Evolutionary conservation across 2,329 filamentous ascomycete genomes (phyloP).

Genomic region (Waltergamsia citrina): DNA sequence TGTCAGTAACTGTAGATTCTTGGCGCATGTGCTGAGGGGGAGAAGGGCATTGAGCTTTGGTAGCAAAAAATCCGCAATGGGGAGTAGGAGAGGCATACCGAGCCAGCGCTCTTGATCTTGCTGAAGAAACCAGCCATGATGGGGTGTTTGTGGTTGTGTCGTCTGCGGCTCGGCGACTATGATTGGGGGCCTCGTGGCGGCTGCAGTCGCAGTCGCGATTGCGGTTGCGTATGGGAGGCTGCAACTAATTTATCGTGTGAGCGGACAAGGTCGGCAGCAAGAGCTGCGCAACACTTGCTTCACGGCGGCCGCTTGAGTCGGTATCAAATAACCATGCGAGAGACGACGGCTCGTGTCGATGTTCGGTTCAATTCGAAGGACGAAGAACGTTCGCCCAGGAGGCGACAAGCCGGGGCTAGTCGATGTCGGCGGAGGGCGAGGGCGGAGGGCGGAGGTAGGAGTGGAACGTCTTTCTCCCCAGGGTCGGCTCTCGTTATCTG

Average conservation of each 20-base stretch:
- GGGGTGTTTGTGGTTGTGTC: constrained; percentile 6
- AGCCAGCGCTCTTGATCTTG: constrained; percentile 46
- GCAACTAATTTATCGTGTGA: constrained; percentile 4
- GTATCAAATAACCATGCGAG: constrained; percentile 14
- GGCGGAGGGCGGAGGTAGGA: too few relatives aligned
- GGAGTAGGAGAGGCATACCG: constrained; percentile 31
- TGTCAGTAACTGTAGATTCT: constrained; percentile 20
- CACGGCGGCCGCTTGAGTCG: constrained; percentile 11
- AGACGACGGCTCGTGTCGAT: too few relatives aligned
- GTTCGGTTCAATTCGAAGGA: too few relatives aligned
- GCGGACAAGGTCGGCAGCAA: constrained; percentile 16
- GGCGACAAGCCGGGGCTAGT: too few relatives aligned
- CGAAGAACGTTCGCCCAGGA: too few relatives aligned
- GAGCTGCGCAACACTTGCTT: constrained; percentile 24
- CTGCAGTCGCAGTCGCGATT: too few relatives aligned
- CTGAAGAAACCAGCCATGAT: constrained; percentile 49
- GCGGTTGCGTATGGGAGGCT: background rate
- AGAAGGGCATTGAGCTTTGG: constrained; percentile 2
- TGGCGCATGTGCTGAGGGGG: constrained; percentile 7
- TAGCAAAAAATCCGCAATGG: constrained; percentile 1
- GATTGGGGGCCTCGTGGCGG: constrained; percentile 12
- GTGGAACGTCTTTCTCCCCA: too few relatives aligned
- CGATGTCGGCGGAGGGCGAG: too few relatives aligned
- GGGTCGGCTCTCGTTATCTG: too few relatives aligned
- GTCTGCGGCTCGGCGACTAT: too few relatives aligned